Conservation (phyloP, 441 rosid genomes). For the Breynia disticha region DNA sequence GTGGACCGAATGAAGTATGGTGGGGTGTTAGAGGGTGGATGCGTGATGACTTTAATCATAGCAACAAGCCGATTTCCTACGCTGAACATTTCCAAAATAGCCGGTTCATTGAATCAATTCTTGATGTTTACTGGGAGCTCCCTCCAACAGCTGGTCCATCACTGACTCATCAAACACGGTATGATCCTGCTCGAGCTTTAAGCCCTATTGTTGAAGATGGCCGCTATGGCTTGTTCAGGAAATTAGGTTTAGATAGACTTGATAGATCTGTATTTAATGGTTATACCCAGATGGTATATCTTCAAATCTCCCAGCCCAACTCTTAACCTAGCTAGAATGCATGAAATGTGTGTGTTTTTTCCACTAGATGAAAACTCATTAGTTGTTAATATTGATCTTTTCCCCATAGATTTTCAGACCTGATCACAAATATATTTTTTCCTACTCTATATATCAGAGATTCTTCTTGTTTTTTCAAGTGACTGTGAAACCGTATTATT, state of each 20-base stretch:
- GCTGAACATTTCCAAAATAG: constrained; percentile 74
- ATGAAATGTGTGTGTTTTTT: constrained; percentile 9
- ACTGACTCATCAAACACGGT: constrained; percentile 79
- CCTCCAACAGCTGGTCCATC: constrained; percentile 95
- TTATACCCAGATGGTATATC: constrained; percentile 93
- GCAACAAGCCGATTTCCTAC: constrained; percentile 48
- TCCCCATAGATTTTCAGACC: constrained; percentile 14
- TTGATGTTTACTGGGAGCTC: constrained; percentile 85
- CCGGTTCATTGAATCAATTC: constrained; percentile 61
- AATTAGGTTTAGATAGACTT: constrained; percentile 60
- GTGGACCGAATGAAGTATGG: constrained; percentile 79
- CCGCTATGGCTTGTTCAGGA: constrained; percentile 55
- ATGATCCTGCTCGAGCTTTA: constrained; percentile 73
- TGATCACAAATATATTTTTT: neutral
- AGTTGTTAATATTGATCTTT: constrained; percentile 24
- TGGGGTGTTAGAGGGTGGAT: constrained; percentile 92
- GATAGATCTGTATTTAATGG: constrained; percentile 83
- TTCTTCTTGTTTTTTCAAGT: neutral
- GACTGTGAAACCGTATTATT: neutral
- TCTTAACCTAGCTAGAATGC: constrained; percentile 21
- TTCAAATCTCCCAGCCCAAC: constrained; percentile 56
- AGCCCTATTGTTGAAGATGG: constrained; percentile 89
- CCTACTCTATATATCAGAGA: neutral
- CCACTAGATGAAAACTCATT: constrained; percentile 10
- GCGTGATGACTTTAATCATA: constrained; percentile 85